Conservation (phyloP, 176 grass and related monocot species). For the Hordeum vulgare region MorexV3_pseudomolecules_assembly NC_058521.1:5507296-5507795, state of each 20-base stretch:
- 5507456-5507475: slow-evolving; percentile 8
- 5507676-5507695: background rate
- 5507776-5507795: background rate
- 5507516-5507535: background rate
- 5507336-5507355: background rate
- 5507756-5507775: background rate
- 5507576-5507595: background rate
- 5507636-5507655: background rate
- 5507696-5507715: background rate
- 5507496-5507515: background rate
- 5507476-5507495: slow-evolving; percentile 21
- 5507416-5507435: slow-evolving; percentile 1
- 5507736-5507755: background rate
- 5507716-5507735: background rate
- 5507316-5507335: slow-evolving; percentile 7
- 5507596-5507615: slow-evolving; percentile 11
- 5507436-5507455: slow-evolving; percentile 29
- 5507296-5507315: slow-evolving; percentile 4
- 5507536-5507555: slow-evolving; percentile 7
- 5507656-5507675: background rate
- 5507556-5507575: slow-evolving; percentile 17
- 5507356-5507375: background rate
- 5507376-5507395: slow-evolving; percentile 14
- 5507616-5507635: background rate
- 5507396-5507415: background rate